Percentiles rank a stretch among this genome's conserved stretches.
Evolutionary conservation across 2,329 filamentous ascomycete species (phyloP).

Genomic region (Fusarium subtropicale): DNA sequence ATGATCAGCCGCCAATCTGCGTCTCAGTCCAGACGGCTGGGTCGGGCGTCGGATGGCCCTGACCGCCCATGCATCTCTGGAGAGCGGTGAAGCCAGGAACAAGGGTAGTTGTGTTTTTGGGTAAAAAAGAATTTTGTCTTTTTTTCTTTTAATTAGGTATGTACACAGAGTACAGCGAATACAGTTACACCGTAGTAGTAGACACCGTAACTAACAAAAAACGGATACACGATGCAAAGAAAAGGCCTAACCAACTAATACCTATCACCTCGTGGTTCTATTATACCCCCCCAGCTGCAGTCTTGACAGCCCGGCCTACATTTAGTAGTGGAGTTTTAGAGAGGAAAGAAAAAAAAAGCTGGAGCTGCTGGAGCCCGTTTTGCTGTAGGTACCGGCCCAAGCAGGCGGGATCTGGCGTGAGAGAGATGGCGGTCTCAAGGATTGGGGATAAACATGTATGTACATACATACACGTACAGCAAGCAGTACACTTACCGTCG

Average conservation of each 20-base stretch:
- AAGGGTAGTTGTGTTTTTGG: conserved; percentile 20
- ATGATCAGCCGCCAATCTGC: conserved; percentile 44
- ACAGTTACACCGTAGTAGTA: not conserved
- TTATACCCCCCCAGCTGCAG: conserved; percentile 25
- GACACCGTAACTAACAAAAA: not conserved
- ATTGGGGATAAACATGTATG: not conserved
- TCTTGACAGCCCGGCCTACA: conserved; percentile 26
- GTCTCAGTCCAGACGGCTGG: conserved; percentile 38
- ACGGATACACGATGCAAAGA: not conserved
- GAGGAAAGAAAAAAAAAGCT: not conserved
- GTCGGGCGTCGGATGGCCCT: conserved; percentile 35
- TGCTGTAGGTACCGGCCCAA: conserved; percentile 46
- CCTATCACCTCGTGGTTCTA: not conserved
- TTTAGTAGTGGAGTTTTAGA: conserved; percentile 14
- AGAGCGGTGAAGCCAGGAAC: conserved; percentile 41
- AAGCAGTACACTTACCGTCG: conserved; percentile 1
- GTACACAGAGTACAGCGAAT: not conserved
- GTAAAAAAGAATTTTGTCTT: not conserved
- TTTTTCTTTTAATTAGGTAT: not conserved
- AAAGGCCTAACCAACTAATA: not conserved
- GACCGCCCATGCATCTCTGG: conserved; percentile 25
- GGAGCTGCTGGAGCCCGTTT: conserved; percentile 21
- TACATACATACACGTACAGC: not conserved
- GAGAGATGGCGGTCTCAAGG: conserved; percentile 31
- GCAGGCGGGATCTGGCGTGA: conserved; percentile 46